Conservation (phyloP, 78 protist species). For the Dictyostelium intermedium region DNA sequence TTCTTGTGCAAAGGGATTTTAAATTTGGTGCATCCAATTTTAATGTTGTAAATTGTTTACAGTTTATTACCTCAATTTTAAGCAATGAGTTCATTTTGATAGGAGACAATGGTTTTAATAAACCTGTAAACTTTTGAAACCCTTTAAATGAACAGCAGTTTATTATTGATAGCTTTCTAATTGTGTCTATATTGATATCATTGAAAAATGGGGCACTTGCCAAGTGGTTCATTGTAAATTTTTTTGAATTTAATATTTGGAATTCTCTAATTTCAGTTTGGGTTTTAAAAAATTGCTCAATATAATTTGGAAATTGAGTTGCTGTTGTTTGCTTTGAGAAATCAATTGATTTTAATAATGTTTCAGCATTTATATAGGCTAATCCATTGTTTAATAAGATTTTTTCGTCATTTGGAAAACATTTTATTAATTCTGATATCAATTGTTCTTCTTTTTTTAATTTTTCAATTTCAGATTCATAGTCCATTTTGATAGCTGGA, state of each 20-base stretch:
- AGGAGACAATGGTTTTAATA: not conserved
- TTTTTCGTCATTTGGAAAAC: not conserved
- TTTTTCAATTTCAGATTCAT: not conserved
- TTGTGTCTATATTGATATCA: too few species aligned
- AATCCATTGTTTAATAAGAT: too few species aligned
- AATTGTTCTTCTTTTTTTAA: not conserved
- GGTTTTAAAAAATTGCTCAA: not conserved
- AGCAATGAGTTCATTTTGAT: not conserved
- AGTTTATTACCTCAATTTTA: too few species aligned
- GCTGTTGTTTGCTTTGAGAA: not conserved
- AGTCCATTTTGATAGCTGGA: not conserved
- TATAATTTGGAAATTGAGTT: not conserved
- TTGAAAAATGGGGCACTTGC: too few species aligned
- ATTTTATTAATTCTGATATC: too few species aligned
- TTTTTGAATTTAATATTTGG: too few species aligned
- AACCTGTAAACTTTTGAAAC: too few species aligned
- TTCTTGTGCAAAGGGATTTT: not conserved
- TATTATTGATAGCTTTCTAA: not conserved
- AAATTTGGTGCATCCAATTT: not conserved
- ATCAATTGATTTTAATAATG: not conserved
- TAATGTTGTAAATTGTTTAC: not conserved
- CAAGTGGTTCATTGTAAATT: not conserved
- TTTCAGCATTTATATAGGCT: not conserved
- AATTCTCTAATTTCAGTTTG: not conserved
- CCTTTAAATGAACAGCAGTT: not conserved